Conservation (phyloP, 2,329 filamentous ascomycete genomes). For the Monosporascus cannonballus region DNA sequence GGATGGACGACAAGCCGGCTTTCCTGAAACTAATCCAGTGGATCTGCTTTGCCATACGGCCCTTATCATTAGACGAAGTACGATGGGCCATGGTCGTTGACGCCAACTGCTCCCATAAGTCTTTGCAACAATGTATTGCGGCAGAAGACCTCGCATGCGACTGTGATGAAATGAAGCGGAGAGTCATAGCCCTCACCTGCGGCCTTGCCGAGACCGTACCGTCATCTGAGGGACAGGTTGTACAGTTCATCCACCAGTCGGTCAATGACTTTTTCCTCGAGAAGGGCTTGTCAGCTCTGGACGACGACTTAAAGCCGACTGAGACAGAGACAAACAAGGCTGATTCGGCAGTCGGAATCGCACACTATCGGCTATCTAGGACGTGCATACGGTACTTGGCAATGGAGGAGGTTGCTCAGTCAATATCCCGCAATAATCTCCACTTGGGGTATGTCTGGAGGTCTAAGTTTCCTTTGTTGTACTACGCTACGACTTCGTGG, state of each 20-base stretch:
- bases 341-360: constrained; percentile 1
- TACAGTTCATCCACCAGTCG: constrained; percentile 51
- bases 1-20: constrained; percentile 24
- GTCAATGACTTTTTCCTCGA: constrained; percentile 41
- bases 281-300: constrained; percentile 22
- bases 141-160: constrained; percentile 21
- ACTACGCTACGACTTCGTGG: too few species aligned
- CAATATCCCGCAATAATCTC: too few species aligned
- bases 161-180: constrained; percentile 5
- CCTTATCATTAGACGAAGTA: too few species aligned
- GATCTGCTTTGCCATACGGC: constrained; percentile 24
- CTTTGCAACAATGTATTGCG: too few species aligned
- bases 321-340: constrained; percentile 32
- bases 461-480: too few species aligned
- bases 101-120: too few species aligned
- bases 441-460: too few species aligned
- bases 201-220: constrained; percentile 40
- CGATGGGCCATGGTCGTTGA: too few species aligned
- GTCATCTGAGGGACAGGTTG: constrained; percentile 15
- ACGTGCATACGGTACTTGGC: too few species aligned
- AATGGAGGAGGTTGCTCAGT: too few species aligned
- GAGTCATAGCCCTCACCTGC: constrained; percentile 36
- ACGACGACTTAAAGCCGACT: constrained; percentile 26
- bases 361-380: too few species aligned
- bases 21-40: constrained; percentile 22